Base-by-base conservation (phyloP, 2,329 filamentous ascomycete species). In the Ophiocordyceps camponoti-floridani region DNA sequence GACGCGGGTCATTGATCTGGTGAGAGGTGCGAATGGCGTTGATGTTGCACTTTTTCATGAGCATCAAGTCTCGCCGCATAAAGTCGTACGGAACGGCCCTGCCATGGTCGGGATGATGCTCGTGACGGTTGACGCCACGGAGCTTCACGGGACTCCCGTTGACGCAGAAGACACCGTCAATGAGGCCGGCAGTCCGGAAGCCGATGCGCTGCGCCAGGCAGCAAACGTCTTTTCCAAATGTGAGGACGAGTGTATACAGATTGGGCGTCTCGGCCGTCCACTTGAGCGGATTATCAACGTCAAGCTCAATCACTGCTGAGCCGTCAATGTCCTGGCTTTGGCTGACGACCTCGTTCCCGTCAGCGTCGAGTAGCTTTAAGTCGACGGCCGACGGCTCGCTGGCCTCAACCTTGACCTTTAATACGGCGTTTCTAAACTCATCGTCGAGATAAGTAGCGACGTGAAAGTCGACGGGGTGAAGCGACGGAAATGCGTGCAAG, bases 261-360 rank as follows among this genome's bases (percentile, higher is more conserved):
- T 75, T 66, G 0, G 79, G 79, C 0, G 72, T 74, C 57, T 84
- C 80, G 0, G 79, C 80, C 0, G 78, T 81, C 80, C 80, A 84
- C 45, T 80, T 78, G 18, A 65, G 48, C 27, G 78, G 76, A 14
- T 69, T 60, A 9, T 60, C 48, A 8, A 81, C 61, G 2, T 46
- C 60, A 41, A 73, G 51, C 8, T 56, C 54, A 33, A 58, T 58
- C 7, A 59, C 73, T 58, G 41, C 61, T 55, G 54, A 72, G 5
- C 51, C 46, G 0, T 53, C 47, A 0, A 51, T 46, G 1, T 56
- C 46, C 27, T 50, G 49, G 40, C 57, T 55, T 5, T 54, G 44
- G 1, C 54, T 27, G 13, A 64, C 31, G 1, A 55, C 43, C 2
- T 60, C 49, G 0, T 45, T 37, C 19, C 62, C 38, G 19, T 26